Percentiles rank a stretch among this genome's conserved stretches.
Conservation (phyloP, 1,139 yeast species). For the Scheffersomyces stambukii region DNA sequence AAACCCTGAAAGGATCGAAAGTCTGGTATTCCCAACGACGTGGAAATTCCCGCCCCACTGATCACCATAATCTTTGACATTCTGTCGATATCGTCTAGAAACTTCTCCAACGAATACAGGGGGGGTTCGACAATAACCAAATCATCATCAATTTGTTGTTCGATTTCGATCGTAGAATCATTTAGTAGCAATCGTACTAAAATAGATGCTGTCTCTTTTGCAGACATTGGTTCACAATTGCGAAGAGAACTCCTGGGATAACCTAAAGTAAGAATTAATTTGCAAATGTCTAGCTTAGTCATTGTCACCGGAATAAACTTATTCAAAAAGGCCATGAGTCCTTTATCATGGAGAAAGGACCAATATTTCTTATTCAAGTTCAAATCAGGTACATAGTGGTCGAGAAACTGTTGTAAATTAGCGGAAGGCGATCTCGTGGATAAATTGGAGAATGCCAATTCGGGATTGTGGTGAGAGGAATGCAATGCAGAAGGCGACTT, state of each 20-base stretch:
- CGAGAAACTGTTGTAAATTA: too few species aligned
- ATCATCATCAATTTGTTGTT: conserved; percentile 1
- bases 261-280: conserved; percentile 44
- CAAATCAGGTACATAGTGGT: too few species aligned
- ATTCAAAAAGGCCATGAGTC: conserved; percentile 50
- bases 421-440: too few species aligned
- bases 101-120: conserved; percentile 4
- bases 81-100: conserved; percentile 5
- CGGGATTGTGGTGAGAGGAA: too few species aligned
- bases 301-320: conserved; percentile 52
- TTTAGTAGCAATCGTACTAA: conserved; percentile 15
- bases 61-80: conserved; percentile 57
- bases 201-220: conserved; percentile 13
- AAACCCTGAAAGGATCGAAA: conserved; percentile 86
- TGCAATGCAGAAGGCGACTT: too few species aligned
- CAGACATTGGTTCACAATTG: conserved; percentile 7
- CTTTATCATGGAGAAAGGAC: conserved; percentile 50
- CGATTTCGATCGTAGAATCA: conserved; percentile 4
- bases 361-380: too few species aligned
- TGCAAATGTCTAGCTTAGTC: conserved; percentile 43
- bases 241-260: conserved; percentile 14
- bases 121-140: conserved; percentile 2
- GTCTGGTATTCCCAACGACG: conserved; percentile 88
- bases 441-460: too few species aligned
- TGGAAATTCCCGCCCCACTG: conserved; percentile 94